These are phyloP conservation scores for Saccharomyces eubayanus DNA, from an alignment of 805 yeast species.

Conservation along the genomic window DNA sequence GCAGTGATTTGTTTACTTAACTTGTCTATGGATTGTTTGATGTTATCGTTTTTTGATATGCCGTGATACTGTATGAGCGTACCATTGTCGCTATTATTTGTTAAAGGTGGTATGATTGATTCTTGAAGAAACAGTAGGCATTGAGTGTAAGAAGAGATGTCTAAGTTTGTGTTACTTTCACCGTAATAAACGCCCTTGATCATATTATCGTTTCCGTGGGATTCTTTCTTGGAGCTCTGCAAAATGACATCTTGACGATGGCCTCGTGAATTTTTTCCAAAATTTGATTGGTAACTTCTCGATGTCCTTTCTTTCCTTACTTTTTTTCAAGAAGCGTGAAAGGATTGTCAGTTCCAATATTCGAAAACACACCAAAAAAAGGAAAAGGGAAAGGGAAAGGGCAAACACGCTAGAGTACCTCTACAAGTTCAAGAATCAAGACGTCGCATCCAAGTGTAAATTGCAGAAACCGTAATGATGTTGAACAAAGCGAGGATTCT, in stretches of 20 bases:
- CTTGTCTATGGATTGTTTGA: constrained; percentile 12
- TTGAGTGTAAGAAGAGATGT: background rate
- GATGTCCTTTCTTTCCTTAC: background rate
- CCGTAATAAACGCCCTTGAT: constrained; percentile 5
- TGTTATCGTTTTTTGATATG: constrained; percentile 15
- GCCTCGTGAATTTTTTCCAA: background rate
- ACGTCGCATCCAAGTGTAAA: background rate
- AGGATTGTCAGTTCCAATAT: background rate
- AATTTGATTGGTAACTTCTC: background rate
- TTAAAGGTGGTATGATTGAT: background rate
- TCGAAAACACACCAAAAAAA: background rate
- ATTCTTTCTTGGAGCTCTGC: background rate
- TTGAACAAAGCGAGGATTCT: background rate
- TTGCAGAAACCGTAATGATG: background rate
- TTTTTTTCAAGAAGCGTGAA: background rate
- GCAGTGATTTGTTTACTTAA: background rate
- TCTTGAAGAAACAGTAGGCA: background rate
- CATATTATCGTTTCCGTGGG: background rate
- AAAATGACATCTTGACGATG: background rate
- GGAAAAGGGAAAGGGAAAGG: background rate
- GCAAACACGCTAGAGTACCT: background rate
- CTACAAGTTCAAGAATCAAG: background rate
- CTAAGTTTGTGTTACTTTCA: background rate
- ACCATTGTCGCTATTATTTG: background rate
- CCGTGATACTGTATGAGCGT: background rate